Evolutionary conservation across 192 early-diverging fungal species (phyloP).

Genomic region (Backusella westeae): DNA sequence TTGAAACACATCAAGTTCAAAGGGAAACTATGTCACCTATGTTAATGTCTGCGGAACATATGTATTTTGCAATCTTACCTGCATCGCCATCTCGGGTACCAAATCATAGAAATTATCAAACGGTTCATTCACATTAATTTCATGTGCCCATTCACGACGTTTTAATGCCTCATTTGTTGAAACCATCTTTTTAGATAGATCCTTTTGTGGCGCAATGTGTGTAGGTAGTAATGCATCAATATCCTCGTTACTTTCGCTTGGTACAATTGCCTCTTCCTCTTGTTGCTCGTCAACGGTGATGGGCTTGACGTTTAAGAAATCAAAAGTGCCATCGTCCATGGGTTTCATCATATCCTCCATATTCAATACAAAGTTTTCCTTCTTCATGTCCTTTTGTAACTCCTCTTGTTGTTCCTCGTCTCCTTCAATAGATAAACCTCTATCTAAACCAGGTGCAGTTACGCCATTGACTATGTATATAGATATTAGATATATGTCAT

Average conservation of each 20-base stretch:
- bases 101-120: constrained; percentile 89
- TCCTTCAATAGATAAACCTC: constrained; percentile 59
- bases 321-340: constrained; percentile 1
- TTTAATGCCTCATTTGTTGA: constrained; percentile 22
- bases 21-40: constrained; percentile 63
- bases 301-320: constrained; percentile 22
- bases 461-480: constrained; percentile 2
- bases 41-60: not conserved
- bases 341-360: constrained; percentile 37
- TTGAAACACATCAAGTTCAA: constrained; percentile 97
- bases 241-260: constrained; percentile 3
- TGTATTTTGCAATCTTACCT: constrained; percentile 35
- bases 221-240: constrained; percentile 35
- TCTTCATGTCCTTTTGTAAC: not conserved
- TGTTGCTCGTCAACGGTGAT: not conserved
- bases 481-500: not conserved
- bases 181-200: constrained; percentile 7
- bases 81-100: constrained; percentile 85
- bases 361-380: constrained; percentile 9
- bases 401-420: not conserved
- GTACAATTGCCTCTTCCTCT: not conserved
- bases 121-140: constrained; percentile 80
- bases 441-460: constrained; percentile 69
- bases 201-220: constrained; percentile 1
- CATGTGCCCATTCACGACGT: constrained; percentile 86